phyloP scores from a whole-genome alignment of 176 grass and related monocot genomes.

The Lolium multiflorum region DNA sequence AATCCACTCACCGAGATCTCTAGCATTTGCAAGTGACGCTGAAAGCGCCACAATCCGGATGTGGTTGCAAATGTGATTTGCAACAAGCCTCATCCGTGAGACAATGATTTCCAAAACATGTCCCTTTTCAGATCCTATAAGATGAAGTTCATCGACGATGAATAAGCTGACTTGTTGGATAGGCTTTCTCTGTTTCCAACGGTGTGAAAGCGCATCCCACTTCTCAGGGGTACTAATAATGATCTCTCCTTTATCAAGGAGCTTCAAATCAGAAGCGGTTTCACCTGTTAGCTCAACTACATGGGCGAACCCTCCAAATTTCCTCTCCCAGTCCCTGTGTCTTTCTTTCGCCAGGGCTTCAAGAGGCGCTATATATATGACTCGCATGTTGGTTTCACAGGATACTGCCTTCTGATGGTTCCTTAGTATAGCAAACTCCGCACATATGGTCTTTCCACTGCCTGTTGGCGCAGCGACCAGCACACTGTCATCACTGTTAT shows the following conservation, averaged over 20 bases:
- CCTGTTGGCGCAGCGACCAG: constrained; percentile 84
- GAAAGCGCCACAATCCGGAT: constrained; percentile 86
- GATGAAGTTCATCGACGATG: constrained; percentile 89
- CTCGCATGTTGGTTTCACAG: constrained; percentile 65
- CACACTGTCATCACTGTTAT: constrained; percentile 84
- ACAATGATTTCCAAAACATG: constrained; percentile 84
- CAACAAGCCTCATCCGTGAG: constrained; percentile 81
- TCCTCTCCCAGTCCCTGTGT: constrained; percentile 77
- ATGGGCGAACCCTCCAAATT: constrained; percentile 73
- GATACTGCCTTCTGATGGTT: constrained; percentile 69
- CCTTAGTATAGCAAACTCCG: constrained; percentile 78
- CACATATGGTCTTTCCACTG: constrained; percentile 93
- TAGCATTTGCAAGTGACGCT: constrained; percentile 80
- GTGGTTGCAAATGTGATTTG: constrained; percentile 68
- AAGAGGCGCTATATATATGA: constrained; percentile 83
- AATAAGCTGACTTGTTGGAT: constrained; percentile 84
- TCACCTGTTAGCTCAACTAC: constrained; percentile 92
- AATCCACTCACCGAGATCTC: constrained; percentile 89
- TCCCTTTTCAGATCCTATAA: constrained; percentile 79
- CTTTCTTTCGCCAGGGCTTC: constrained; percentile 88
- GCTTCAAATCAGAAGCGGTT: constrained; percentile 81
- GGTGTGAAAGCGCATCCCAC: constrained; percentile 86
- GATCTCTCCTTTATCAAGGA: constrained; percentile 91
- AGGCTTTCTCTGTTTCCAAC: constrained; percentile 85
- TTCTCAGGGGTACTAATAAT: constrained; percentile 97